Base-by-base conservation (phyloP, 1,284 basidiomycete species). In the Cryptococcus sp. region DNA sequence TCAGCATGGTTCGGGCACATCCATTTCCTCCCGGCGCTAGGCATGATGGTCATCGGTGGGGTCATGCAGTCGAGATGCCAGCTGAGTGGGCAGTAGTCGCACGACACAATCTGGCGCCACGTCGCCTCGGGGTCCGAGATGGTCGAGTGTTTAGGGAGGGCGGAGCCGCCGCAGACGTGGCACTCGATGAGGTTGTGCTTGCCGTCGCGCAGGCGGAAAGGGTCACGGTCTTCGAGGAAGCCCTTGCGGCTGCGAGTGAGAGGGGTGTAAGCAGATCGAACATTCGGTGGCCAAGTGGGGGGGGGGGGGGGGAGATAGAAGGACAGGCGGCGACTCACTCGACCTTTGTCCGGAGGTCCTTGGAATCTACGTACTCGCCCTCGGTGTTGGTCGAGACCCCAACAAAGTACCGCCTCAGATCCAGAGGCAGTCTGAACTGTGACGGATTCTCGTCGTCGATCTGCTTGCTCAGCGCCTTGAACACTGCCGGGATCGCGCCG, bases 1-100 rank as follows among this genome's bases (percentile, higher is more conserved):
- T 95, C 90, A 28, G 86, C 86, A 73, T 98, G 95, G 68, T 93
- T 91, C 2, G 96, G 96, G 77, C 95, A 99, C 91, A 95, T 97
- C 95, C 96, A 99, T 77, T 94, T 96, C 79, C 87, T 87, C 62
- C 85, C 85, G 55, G 88, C 84, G 24, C 87, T 83, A 3, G 96
- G 96, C 84, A 98, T 87, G 46, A 82, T 82, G 20, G 87, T 81
- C 65, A 97, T 79, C 2, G 96, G 95, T 18, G 95, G 96, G 66
- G 89, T 87, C 36, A 98, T 80, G 71, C 95, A 99, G 74, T 98
- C 95, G 54, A 98, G 83, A 75, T 99, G 95, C 91, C 95, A 99
- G 75, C 95, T 89, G 55, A 95, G 82, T 56, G 83, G 82, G 78
- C 96, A 99, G 72, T 94, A 93, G 78, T 98, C 96, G 77, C 95